These are phyloP conservation scores for Lichtheimia hyalospora DNA, from an alignment of 371 early-diverging fungal species.

Conservation along the genomic window DNA sequence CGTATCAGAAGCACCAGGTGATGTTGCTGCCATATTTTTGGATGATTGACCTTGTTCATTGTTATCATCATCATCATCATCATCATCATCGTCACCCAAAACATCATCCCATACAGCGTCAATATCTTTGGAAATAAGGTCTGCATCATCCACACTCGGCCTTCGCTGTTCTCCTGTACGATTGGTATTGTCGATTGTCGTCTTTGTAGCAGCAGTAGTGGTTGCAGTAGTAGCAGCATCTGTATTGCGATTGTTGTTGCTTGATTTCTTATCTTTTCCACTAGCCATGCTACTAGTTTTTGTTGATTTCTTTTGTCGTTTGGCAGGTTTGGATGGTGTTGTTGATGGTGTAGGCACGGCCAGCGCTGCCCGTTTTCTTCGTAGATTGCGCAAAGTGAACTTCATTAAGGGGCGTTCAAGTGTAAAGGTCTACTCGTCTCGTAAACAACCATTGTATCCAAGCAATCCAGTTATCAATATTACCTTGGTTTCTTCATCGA, in stretches of 20 bases:
- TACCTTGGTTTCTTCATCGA: constrained; percentile 4
- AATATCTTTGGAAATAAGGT: constrained; percentile 7
- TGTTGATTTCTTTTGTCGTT: no score
- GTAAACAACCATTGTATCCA: background rate
- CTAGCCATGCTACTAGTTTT: no score
- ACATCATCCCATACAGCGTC: constrained; percentile 4
- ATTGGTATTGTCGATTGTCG: background rate
- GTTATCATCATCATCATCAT: constrained; percentile 13
- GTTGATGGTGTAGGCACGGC: constrained; percentile 1
- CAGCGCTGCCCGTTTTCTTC: background rate
- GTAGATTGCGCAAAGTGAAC: constrained; percentile 8
- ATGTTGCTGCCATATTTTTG: background rate
- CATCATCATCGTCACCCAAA: constrained; percentile 10
- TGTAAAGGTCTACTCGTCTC: constrained; percentile 8
- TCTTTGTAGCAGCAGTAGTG: no score
- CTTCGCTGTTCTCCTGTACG: constrained; percentile 1
- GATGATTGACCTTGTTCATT: constrained; percentile 1
- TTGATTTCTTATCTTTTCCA: no score
- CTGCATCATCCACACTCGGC: constrained; percentile 9
- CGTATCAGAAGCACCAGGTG: constrained; percentile 3
- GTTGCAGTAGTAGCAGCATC: no score
- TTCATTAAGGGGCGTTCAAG: constrained; percentile 11
- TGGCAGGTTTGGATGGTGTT: no score
- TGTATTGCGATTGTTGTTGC: no score
- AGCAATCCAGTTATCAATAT: background rate